These are phyloP conservation scores for Mortierella polycephala DNA, from an alignment of 371 early-diverging fungal species.

Conservation along the genomic window DNA sequence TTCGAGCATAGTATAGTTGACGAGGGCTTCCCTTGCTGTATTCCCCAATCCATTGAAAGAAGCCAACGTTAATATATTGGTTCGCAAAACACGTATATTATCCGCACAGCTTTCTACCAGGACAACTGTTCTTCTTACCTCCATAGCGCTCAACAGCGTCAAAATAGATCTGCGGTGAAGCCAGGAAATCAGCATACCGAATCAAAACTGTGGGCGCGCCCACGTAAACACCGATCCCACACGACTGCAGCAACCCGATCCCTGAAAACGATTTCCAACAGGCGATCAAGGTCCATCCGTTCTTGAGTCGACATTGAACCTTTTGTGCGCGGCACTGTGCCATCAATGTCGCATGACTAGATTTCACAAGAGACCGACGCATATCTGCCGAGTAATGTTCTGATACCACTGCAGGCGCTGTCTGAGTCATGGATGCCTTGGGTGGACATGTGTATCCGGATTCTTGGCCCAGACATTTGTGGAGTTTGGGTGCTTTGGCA, in stretches of 20 bases:
- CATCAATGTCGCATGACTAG: conserved; percentile 75
- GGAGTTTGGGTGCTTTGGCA: conserved; percentile 66
- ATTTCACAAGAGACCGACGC: conserved; percentile 64
- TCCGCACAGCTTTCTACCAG: background rate
- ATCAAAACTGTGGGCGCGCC: conserved; percentile 58
- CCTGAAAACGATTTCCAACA: conserved; percentile 77
- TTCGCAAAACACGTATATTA: background rate
- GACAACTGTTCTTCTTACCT: conserved; percentile 25
- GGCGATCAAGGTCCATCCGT: conserved; percentile 71
- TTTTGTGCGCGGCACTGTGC: conserved; percentile 84
- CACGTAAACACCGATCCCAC: conserved; percentile 79
- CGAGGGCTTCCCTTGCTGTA: conserved; percentile 76
- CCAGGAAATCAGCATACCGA: conserved; percentile 42
- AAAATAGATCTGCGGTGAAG: conserved; percentile 37
- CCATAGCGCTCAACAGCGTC: conserved; percentile 36
- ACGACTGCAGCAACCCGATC: conserved; percentile 78
- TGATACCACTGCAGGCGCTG: conserved; percentile 62
- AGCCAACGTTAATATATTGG: no score
- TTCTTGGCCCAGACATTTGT: conserved; percentile 65
- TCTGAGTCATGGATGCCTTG: conserved; percentile 56
- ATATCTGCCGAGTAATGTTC: conserved; percentile 66
- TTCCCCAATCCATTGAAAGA: conserved; percentile 1
- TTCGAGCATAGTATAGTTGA: conserved; percentile 79
- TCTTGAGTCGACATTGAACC: conserved; percentile 77
- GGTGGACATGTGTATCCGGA: conserved; percentile 64